phyloP scores from a whole-genome alignment of 1,139 yeast genomes.

The Debaryomyces sp. region DNA sequence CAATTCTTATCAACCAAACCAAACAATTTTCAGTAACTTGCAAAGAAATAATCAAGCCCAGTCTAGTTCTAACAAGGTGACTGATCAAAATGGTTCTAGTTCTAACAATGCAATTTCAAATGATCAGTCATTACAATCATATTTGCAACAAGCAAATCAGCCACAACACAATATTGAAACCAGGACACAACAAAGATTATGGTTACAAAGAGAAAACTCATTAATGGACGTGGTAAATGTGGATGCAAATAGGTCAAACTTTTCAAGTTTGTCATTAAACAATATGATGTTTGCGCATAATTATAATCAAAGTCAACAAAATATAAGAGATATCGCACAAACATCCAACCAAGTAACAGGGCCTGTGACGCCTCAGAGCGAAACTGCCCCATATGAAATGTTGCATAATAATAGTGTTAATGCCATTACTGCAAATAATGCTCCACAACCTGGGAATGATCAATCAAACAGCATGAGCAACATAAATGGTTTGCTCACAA shows the following conservation, averaged over 20 bases:
- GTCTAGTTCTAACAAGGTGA: constrained; percentile 29
- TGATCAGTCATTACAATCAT: constrained; percentile 5
- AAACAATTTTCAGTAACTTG: constrained; percentile 46
- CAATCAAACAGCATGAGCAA: constrained; percentile 20
- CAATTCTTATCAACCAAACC: constrained; percentile 48
- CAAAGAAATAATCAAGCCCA: constrained; percentile 43
- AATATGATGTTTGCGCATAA: constrained; percentile 50
- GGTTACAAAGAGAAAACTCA: constrained; percentile 81
- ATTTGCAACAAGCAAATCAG: constrained; percentile 6
- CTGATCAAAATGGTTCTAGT: constrained; percentile 13
- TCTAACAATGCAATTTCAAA: constrained; percentile 1
- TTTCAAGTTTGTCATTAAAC: constrained; percentile 47
- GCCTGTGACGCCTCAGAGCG: constrained; percentile 8
- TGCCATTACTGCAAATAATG: background rate
- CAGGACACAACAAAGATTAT: constrained; percentile 78
- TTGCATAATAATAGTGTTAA: background rate
- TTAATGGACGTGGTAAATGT: constrained; percentile 55
- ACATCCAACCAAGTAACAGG: constrained; percentile 6
- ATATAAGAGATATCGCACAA: constrained; percentile 23
- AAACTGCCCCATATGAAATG: background rate
- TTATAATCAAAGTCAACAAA: constrained; percentile 28
- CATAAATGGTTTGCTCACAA: constrained; percentile 34
- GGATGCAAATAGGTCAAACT: constrained; percentile 38
- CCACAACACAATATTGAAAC: constrained; percentile 35
- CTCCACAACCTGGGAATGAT: background rate